phyloP scores from a whole-genome alignment of 495 filamentous ascomycete genomes.

The Sphaerosporella brunnea region DNA sequence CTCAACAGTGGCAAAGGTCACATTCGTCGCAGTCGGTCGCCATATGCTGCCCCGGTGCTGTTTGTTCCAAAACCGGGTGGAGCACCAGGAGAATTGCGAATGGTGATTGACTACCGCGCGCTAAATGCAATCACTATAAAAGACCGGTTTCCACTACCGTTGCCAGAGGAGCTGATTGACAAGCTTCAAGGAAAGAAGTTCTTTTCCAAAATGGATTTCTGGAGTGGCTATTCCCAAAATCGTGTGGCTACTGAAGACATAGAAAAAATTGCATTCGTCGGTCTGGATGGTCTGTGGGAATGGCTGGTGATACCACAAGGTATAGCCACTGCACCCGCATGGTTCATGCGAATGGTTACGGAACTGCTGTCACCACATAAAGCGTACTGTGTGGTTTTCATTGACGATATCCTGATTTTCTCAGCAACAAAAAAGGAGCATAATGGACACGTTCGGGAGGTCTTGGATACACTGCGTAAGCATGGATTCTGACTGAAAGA shows the following conservation, averaged over 20 bases:
- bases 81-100: conserved; percentile 16
- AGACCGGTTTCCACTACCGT: conserved; percentile 31
- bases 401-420: conserved; percentile 26
- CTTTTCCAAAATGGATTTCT: conserved; percentile 32
- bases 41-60: not conserved
- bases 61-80: not conserved
- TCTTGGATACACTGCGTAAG: not conserved
- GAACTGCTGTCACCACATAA: conserved; percentile 2
- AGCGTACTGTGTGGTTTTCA: conserved; percentile 17
- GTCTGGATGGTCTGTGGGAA: not conserved
- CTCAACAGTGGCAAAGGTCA: not conserved
- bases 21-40: too few relatives aligned
- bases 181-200: conserved; percentile 22
- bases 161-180: conserved; percentile 30
- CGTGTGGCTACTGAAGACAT: not conserved
- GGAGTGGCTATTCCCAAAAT: conserved; percentile 2
- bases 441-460: not conserved
- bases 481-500: conserved; percentile 13
- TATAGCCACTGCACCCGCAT: not conserved
- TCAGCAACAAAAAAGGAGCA: not conserved
- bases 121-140: conserved; percentile 32
- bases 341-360: not conserved
- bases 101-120: conserved; percentile 32
- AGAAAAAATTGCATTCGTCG: not conserved
- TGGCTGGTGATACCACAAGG: conserved; percentile 14